These are phyloP conservation scores for Ascomycota sp. DNA, from an alignment of 2,329 filamentous ascomycete species.

Conservation along the genomic window DNA sequence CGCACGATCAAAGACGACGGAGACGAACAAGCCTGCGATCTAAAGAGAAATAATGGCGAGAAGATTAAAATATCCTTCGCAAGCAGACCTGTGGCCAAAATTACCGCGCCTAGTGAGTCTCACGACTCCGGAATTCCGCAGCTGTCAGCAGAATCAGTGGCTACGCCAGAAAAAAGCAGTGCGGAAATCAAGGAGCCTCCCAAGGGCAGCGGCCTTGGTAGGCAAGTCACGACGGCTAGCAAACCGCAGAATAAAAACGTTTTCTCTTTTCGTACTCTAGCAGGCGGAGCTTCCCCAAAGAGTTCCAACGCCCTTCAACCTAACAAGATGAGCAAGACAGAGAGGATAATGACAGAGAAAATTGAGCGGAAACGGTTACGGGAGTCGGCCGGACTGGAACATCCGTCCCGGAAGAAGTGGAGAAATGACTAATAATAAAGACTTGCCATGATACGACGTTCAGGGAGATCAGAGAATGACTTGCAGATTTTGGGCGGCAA, in stretches of 20 bases:
- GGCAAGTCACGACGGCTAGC: slow-evolving; percentile 37
- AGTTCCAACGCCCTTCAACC: slow-evolving; percentile 33
- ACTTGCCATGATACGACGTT: slow-evolving; percentile 2
- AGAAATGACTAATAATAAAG: slow-evolving; percentile 10
- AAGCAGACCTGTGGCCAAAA: slow-evolving; percentile 16
- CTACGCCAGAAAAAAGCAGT: slow-evolving; percentile 2
- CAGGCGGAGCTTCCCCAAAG: slow-evolving; percentile 37
- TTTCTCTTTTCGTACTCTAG: slow-evolving; percentile 33
- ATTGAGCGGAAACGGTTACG: slow-evolving; percentile 48
- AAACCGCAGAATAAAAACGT: slow-evolving; percentile 60
- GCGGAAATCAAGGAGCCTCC: slow-evolving; percentile 5
- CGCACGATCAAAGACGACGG: slow-evolving; percentile 19
- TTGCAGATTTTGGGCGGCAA: neutral
- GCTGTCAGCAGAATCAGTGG: slow-evolving; percentile 3
- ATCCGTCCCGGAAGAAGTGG: slow-evolving; percentile 30
- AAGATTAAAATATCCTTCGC: slow-evolving; percentile 54
- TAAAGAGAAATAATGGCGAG: slow-evolving; percentile 48
- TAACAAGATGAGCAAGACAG: slow-evolving; percentile 75
- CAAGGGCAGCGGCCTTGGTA: slow-evolving; percentile 13
- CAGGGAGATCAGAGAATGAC: neutral
- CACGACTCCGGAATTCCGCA: slow-evolving; percentile 1
- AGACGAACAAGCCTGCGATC: slow-evolving; percentile 20
- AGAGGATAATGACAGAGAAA: slow-evolving; percentile 76
- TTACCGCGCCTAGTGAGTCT: slow-evolving; percentile 1
- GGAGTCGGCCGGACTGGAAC: slow-evolving; percentile 23